Percentiles rank a stretch among this genome's conserved stretches.
Conservation (phyloP, 2,329 filamentous ascomycete species). For the Aaosphaeria pasadenensis region DNA sequence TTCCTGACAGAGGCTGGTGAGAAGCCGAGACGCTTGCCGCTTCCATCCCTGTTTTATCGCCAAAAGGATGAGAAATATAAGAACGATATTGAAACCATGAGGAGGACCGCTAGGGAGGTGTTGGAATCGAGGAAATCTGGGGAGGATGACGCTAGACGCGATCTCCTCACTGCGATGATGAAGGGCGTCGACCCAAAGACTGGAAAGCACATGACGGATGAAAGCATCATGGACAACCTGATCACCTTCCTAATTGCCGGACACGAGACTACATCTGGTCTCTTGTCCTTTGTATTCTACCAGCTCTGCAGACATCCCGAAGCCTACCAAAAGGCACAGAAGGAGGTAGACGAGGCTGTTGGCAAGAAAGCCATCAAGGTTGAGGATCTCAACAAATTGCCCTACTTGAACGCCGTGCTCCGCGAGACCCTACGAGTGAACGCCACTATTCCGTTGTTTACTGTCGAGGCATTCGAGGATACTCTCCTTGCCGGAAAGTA, state of each 20-base stretch:
- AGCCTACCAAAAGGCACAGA: constrained; percentile 32
- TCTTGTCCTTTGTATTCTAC: too few relatives aligned
- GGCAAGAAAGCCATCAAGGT: constrained; percentile 45
- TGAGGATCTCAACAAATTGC: constrained; percentile 51
- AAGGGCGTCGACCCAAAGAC: constrained; percentile 60
- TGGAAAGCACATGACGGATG: constrained; percentile 55
- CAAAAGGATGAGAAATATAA: constrained; percentile 49
- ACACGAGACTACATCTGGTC: too few relatives aligned
- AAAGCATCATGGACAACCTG: constrained; percentile 65
- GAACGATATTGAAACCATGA: constrained; percentile 53
- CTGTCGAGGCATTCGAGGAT: constrained; percentile 28
- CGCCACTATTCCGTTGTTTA: constrained; percentile 53
- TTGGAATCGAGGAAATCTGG: constrained; percentile 52
- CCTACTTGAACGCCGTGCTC: constrained; percentile 54
- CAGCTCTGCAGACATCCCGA: too few relatives aligned
- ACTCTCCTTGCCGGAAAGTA: constrained; percentile 38
- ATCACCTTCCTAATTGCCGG: constrained; percentile 40
- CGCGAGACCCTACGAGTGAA: constrained; percentile 56
- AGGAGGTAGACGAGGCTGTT: constrained; percentile 54
- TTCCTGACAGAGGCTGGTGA: constrained; percentile 36
- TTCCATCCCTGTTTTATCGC: constrained; percentile 33
- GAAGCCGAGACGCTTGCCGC: constrained; percentile 24
- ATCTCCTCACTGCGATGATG: constrained; percentile 60
- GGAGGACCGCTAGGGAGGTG: constrained; percentile 55
- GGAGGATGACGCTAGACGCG: constrained; percentile 54